Base-by-base conservation (phyloP, 192 early-diverging fungal species). In the Linnemannia schmuckeri region DNA sequence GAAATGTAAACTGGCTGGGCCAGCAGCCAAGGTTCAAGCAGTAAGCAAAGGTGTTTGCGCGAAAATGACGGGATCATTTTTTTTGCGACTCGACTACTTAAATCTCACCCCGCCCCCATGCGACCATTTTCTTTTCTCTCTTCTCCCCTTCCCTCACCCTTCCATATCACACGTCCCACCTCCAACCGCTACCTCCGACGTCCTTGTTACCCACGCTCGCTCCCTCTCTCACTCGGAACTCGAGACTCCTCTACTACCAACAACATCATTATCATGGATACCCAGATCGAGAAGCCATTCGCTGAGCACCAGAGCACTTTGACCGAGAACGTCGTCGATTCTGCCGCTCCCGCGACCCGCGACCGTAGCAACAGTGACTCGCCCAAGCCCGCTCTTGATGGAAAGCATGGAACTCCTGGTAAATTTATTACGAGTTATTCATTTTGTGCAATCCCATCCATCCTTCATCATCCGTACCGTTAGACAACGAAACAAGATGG, bases 361-460 rank as follows among this genome's bases (percentile, higher is more conserved):
- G 85, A 81, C 17, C 85, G 85, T 8, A 81, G 79, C 72, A 72
- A 74, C 61, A 78, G 73, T 24, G 85, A 87, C 75, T 77, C 79
- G 27, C 72, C 85, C 68, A 81, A 87, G 83, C 42, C 79, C 18
- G 33, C 70, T 37, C 66, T 68, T 10, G 78, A 80, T 22, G 9
- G 35, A 70, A 78, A 71, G 77, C 70, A 37, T 30, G 7, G 35
- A 18, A 54, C 69, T 42, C 13, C 57, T 27, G 79, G 73, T 81
- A 81, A 69, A 37, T 37, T 52, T 30, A 10, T 17, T 7, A 30
- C 22, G n/a, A 33, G 12, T 13, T 9, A 35, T 52, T 8, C 47
- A 1, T 8, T 20, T 35, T 49, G 27, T 74, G 46, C 20, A 15
- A 6, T 42, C 2, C 17, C 40, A 10, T 1, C 1, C 66, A 8